Conservation (phyloP, 2,329 filamentous ascomycete species). For the Blastomyces gilchristii region DNA sequence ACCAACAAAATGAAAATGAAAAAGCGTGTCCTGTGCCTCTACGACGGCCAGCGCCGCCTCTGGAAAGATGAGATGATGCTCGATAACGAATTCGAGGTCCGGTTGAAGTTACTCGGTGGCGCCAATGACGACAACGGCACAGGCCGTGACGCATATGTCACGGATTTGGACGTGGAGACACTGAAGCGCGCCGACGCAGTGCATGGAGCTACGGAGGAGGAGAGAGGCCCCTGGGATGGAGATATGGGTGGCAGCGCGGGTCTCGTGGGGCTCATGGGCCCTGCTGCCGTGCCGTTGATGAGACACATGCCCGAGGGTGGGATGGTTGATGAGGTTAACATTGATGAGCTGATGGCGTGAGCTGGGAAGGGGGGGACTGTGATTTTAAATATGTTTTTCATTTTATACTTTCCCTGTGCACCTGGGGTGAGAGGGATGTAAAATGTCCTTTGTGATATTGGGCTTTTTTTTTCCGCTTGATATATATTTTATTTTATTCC, state of each 20-base stretch:
- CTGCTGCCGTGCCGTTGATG: slow-evolving; percentile 13
- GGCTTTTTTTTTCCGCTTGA: neutral
- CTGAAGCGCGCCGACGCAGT: slow-evolving; percentile 80
- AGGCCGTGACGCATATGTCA: slow-evolving; percentile 72
- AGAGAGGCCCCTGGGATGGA: slow-evolving; percentile 65
- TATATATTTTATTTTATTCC: neutral
- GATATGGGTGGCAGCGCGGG: neutral
- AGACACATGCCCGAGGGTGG: slow-evolving; percentile 11
- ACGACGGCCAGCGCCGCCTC: slow-evolving; percentile 74
- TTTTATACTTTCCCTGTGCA: neutral
- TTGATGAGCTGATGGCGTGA: slow-evolving; percentile 21
- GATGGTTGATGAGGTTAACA: slow-evolving; percentile 18
- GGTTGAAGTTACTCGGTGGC: slow-evolving; percentile 63
- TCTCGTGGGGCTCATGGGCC: slow-evolving; percentile 12
- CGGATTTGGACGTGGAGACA: slow-evolving; percentile 86
- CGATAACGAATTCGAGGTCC: slow-evolving; percentile 86
- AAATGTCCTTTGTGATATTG: neutral
- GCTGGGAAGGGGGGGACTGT: neutral
- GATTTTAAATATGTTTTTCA: too few relatives aligned
- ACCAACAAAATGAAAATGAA: slow-evolving; percentile 95
- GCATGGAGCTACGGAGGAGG: slow-evolving; percentile 66
- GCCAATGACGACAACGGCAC: slow-evolving; percentile 67
- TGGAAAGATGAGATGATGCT: slow-evolving; percentile 99
- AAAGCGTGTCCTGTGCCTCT: slow-evolving; percentile 89
- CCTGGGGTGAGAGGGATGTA: neutral